phyloP scores from a whole-genome alignment of 768 basidiomycete species.

The Tylopilus rubrobrunneus region DNA sequence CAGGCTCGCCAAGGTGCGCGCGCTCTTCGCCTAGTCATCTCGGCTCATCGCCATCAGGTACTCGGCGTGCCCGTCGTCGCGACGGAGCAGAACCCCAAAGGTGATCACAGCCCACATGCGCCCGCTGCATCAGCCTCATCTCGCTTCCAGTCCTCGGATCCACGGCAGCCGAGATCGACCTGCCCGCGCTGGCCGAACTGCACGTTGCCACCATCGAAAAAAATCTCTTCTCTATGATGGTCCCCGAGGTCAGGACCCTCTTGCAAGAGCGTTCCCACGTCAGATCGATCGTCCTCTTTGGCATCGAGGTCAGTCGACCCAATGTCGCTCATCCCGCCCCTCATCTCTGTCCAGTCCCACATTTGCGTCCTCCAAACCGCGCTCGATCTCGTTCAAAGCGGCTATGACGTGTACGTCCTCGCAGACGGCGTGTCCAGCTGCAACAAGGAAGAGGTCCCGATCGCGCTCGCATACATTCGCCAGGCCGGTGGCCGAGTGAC shows the following conservation, averaged over 20 bases:
- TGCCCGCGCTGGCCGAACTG: slow-evolving; percentile 49
- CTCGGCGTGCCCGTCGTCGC: slow-evolving; percentile 68
- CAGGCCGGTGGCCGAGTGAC: slow-evolving; percentile 72
- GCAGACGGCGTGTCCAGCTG: slow-evolving; percentile 84
- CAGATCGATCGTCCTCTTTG: slow-evolving; percentile 70
- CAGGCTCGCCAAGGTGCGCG: slow-evolving; percentile 60
- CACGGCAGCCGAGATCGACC: slow-evolving; percentile 60
- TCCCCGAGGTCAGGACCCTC: slow-evolving; percentile 54
- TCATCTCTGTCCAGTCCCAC: slow-evolving; percentile 57
- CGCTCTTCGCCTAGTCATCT: background rate
- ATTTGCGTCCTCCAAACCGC: slow-evolving; percentile 87
- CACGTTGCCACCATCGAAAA: slow-evolving; percentile 68
- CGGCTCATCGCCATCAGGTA: slow-evolving; percentile 29
- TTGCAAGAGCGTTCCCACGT: slow-evolving; percentile 47
- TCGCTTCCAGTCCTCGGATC: slow-evolving; percentile 56
- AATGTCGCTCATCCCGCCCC: background rate
- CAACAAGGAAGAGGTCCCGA: slow-evolving; percentile 74
- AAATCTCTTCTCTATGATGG: slow-evolving; percentile 82
- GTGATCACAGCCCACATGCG: slow-evolving; percentile 32
- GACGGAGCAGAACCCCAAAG: slow-evolving; percentile 82
- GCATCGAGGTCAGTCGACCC: slow-evolving; percentile 69
- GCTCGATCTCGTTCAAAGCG: slow-evolving; percentile 54
- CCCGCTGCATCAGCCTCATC: slow-evolving; percentile 3
- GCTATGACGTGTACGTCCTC: slow-evolving; percentile 60
- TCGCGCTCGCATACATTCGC: slow-evolving; percentile 67